Percentiles rank a stretch among this genome's conserved stretches.
Conservation (phyloP, 768 basidiomycete species). For the Tubosaeta sp. region DNA sequence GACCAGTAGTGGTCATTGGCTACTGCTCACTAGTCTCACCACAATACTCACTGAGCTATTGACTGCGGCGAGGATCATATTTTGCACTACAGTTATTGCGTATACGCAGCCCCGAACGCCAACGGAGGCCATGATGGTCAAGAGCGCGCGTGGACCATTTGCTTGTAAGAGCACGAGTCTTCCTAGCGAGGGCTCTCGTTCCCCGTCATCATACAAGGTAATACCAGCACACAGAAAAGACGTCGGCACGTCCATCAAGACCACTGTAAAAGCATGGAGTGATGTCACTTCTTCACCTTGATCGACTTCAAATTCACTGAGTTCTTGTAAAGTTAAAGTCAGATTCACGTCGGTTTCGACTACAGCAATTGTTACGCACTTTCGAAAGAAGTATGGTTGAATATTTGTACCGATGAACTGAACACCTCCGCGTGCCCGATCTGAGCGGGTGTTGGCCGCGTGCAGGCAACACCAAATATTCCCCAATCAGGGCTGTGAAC, state of each 20-base stretch:
- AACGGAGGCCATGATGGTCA: conserved; percentile 37
- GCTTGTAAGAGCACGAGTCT: conserved; percentile 54
- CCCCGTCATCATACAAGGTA: conserved; percentile 37
- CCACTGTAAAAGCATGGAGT: conserved; percentile 33
- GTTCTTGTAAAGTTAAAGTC: conserved; percentile 14
- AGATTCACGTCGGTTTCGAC: background rate
- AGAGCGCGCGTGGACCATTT: conserved; percentile 20
- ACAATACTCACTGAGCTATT: conserved; percentile 63
- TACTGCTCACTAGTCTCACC: background rate
- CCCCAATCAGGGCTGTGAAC: conserved; percentile 51
- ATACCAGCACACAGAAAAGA: conserved; percentile 52
- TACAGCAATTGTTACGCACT: conserved; percentile 40
- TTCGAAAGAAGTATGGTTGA: conserved; percentile 62
- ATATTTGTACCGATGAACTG: conserved; percentile 57
- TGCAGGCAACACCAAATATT: conserved; percentile 64
- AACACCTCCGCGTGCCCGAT: conserved; percentile 46
- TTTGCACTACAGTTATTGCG: conserved; percentile 47
- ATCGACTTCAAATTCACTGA: conserved; percentile 29
- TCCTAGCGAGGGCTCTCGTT: conserved; percentile 52
- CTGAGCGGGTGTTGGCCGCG: conserved; percentile 48
- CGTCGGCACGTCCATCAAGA: conserved; percentile 27
- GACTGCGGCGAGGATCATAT: conserved; percentile 61
- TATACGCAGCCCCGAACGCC: conserved; percentile 67
- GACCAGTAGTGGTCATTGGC: background rate
- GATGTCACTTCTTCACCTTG: conserved; percentile 62